A percentile compares a stretch with the other conserved stretches of the same genome.
Evolutionary conservation across 495 filamentous ascomycete species (phyloP).

Genomic region (Pseudomonodictys pantanalensis): DNA sequence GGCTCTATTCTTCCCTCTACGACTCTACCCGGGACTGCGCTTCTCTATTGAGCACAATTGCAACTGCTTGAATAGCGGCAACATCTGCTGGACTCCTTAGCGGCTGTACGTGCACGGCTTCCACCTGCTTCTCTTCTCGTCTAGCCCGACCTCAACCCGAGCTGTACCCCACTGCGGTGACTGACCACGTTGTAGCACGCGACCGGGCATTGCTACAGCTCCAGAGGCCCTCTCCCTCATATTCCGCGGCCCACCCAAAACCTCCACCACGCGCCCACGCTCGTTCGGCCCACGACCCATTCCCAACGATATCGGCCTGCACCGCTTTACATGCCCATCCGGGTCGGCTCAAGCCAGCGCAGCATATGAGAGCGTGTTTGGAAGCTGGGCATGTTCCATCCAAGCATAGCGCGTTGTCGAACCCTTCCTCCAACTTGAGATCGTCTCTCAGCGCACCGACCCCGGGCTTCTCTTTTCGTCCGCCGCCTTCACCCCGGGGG

Average conservation of each 20-base stretch:
- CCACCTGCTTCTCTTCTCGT: neutral
- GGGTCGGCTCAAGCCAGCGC: conserved; percentile 15
- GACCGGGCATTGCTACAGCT: conserved; percentile 6
- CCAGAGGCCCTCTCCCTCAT: neutral
- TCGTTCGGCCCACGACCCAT: neutral
- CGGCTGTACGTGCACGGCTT: conserved; percentile 2
- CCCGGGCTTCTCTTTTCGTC: conserved; percentile 1
- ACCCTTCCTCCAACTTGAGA: conserved; percentile 33
- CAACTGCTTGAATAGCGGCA: conserved; percentile 22
- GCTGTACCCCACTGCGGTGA: neutral
- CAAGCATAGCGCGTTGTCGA: conserved; percentile 40
- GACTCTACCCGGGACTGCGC: conserved; percentile 11
- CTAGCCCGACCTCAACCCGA: conserved; percentile 1
- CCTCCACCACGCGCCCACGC: neutral
- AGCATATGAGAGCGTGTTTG: conserved; percentile 25
- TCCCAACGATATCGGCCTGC: neutral
- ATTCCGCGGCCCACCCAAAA: neutral
- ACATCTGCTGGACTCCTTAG: neutral
- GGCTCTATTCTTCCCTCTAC: conserved; percentile 24
- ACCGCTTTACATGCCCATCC: conserved; percentile 10
- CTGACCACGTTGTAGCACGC: conserved; percentile 5
- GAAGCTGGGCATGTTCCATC: conserved; percentile 39
- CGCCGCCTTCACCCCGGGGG: conserved; percentile 8
- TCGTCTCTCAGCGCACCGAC: conserved; percentile 6
- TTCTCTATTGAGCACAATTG: conserved; percentile 13